Conservation (phyloP, 2,329 filamentous ascomycete genomes). For the Aspergillus bombycis region DNA sequence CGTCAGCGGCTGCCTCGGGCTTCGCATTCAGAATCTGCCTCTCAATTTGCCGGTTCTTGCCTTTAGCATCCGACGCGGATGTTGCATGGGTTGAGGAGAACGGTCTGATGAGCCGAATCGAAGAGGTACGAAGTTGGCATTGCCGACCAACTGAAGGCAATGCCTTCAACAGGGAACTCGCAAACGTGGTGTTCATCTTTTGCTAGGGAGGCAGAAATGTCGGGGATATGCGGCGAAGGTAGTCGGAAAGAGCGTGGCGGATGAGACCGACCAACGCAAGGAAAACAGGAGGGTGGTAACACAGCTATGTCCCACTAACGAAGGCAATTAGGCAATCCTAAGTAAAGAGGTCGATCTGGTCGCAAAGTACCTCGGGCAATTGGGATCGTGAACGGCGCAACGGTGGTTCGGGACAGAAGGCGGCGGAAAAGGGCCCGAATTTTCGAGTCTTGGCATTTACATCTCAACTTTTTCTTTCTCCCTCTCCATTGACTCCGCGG, state of each 20-base stretch:
- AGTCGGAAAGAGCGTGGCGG: conserved; percentile 20
- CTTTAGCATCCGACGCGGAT: conserved; percentile 21
- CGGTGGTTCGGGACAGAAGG: conserved; percentile 26
- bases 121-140: conserved; percentile 26
- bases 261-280: conserved; percentile 5
- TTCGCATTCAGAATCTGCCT: conserved; percentile 31
- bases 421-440: conserved; percentile 34
- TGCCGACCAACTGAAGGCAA: conserved; percentile 37
- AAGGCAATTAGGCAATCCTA: not conserved
- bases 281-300: not conserved
- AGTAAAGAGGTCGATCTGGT: conserved; percentile 9
- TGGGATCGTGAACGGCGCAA: not conserved
- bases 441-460: conserved; percentile 41
- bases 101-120: conserved; percentile 27
- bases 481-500: conserved; percentile 25
- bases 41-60: conserved; percentile 30
- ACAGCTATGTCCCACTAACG: not conserved
- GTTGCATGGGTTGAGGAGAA: conserved; percentile 38
- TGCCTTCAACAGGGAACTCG: conserved; percentile 34
- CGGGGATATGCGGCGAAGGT: conserved; percentile 11
- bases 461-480: conserved; percentile 39
- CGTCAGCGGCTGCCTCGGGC: conserved; percentile 19
- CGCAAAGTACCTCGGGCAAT: not conserved
- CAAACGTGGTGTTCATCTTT: conserved; percentile 38
- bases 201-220: conserved; percentile 10